These are phyloP conservation scores for Pseudognaphalium luteoalbum DNA, from an alignment of 129 eudicot genomes.

Conservation along the genomic window DNA sequence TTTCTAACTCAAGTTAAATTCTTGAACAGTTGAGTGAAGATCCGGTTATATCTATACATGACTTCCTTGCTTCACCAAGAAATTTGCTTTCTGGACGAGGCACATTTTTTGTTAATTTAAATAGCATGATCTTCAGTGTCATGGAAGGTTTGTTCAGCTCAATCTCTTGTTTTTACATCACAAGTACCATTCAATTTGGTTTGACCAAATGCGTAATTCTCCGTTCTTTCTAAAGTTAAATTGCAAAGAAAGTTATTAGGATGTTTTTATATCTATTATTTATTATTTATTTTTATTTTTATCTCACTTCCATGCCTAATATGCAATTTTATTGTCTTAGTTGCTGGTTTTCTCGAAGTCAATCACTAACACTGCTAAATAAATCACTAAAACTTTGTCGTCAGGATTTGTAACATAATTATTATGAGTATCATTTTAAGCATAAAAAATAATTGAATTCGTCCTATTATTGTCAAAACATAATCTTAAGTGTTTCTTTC, in stretches of 20 bases:
- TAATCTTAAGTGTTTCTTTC: neutral
- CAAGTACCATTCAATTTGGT: slow-evolving; percentile 9
- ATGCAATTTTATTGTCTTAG: neutral
- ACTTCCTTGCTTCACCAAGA: slow-evolving; percentile 68
- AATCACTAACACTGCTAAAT: neutral
- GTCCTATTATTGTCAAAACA: neutral
- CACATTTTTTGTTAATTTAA: slow-evolving; percentile 58
- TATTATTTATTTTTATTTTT: too few species aligned
- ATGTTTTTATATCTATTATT: neutral
- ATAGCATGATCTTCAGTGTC: slow-evolving; percentile 59
- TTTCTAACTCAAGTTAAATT: slow-evolving; percentile 22
- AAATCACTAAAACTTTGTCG: neutral
- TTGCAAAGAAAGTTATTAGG: neutral
- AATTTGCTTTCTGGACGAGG: slow-evolving; percentile 79
- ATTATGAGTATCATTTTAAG: neutral
- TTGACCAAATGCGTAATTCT: neutral
- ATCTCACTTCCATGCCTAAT: slow-evolving; percentile 2
- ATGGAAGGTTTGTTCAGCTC: slow-evolving; percentile 59
- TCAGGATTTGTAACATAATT: neutral
- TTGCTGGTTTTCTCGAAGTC: neutral
- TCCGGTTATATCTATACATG: slow-evolving; percentile 54
- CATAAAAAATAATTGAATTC: neutral
- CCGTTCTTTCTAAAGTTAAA: neutral
- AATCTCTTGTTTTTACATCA: slow-evolving; percentile 15
- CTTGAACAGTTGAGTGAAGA: slow-evolving; percentile 66